Evolutionary conservation across 192 early-diverging fungal genomes (phyloP), one percentile per base, ranked within the genome.

Genomic region (Haplosporangium gracile): DNA sequence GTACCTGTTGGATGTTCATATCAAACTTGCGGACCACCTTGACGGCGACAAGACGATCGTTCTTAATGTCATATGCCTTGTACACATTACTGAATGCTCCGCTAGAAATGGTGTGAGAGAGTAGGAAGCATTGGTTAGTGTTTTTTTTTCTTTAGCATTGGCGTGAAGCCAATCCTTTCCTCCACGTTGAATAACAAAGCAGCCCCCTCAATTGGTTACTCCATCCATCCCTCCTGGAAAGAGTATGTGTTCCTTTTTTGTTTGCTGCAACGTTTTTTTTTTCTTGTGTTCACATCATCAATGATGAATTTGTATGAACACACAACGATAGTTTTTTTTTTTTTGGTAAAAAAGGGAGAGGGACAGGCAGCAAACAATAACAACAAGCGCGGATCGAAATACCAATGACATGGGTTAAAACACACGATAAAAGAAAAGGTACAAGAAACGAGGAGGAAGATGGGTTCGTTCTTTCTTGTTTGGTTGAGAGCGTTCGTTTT

Each of bases 11-110:
- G 29, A 93, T 84, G 73, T 91, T 92, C 81, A 96, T 82, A 34
- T 95, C 94, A 18, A 81, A 77, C 82, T 95, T 97, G 80, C 93
- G 86, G 8, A 95, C 95, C 6, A 95, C 91, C 88, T 97, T 97
- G 86, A 97, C 91, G 22, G 96, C 96, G 40, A 97, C 96, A 57
- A 94, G 81, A 57, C 91, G 71, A n/a, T 93, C 89, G 4, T 89
- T 90, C 73, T 81, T 76, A 20, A 74, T 89, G 74, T 94, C 93
- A 29, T 85, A 65, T 29, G 95, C 96, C 72, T 92, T 91, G 88
- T 95, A 96, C 20, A 97, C 96, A 79, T 93, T 94, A 69, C 93
- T 94, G 87, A 97, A 97, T 38, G 96, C 96, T 49, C 96, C 96
- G 82, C 94, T 95, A 90, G 43, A 45, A 71, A n/a, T 42, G 78